Evolutionary conservation across 805 yeast species (phyloP), one percentile per base, ranked within the genome.

Genomic region (Wickerhamomyces mucosus): DNA sequence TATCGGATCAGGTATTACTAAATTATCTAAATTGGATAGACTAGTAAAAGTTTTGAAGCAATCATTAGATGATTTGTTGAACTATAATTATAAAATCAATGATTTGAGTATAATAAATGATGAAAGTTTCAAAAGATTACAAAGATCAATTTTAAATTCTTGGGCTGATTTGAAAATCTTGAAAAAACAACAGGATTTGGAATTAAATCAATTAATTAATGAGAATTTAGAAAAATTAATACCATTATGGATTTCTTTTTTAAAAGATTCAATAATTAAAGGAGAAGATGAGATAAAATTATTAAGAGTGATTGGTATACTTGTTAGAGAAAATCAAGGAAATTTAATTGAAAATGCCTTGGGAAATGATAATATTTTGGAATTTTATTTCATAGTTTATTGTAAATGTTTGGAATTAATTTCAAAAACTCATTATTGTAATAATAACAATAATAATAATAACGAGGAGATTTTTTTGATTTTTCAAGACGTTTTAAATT

Each of bases 321-420:
- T 23, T 7, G 16, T 23, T 13, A 6, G 15, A 25, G 61, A 59
- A 15, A 65, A 78, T 38, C n/a, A n/a, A n/a, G n/a, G n/a, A n/a
- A 58, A 65, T 3, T 43, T 54, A 0, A 50, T 63, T 10, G 61
- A 80, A 14, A 51, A 59, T 6, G 56, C 61, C 2, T 61, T 72
- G 21, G 51, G 83, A 27, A 67, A 64, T 5, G 74, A 67, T 9
- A 86, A 78, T 38, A 59, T 72, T 2, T 63, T 68, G 5, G 73
- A 72, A 38, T 81, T 86, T 42, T 77, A 81, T 54, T 81, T 84
- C 48, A 78, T 86, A 19, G 53, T 88, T 24, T 82, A 80, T 56
- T 82, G 95, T 9, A 81, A 83, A 42, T 84, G 95, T 50, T 65
- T 86, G 29, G 94, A 83, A 43, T 71, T 79, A 1, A 61, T 86